phyloP scores from a whole-genome alignment of 345 rosid genomes.

The Gossypium sturtianum region DNA sequence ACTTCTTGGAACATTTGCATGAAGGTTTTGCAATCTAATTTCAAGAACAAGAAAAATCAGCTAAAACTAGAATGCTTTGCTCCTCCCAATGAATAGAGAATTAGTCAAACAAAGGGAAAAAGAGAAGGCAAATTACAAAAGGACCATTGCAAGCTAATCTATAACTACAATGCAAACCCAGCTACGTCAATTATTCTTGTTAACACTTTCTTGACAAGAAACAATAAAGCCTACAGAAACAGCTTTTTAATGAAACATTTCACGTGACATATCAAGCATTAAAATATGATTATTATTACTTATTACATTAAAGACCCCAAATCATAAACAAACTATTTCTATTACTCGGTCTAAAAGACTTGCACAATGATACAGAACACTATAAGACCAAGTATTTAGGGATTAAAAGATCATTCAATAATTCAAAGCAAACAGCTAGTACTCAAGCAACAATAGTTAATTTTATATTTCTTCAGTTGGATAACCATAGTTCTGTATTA shows the following conservation, averaged over 20 bases:
- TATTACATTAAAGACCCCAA: not conserved
- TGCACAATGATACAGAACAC: not conserved
- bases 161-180: not conserved
- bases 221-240: not conserved
- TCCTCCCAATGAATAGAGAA: not conserved
- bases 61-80: not conserved
- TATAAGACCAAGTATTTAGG: not conserved
- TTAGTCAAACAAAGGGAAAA: not conserved
- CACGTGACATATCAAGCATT: not conserved
- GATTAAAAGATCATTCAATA: not conserved
- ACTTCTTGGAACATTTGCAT: slow-evolving; percentile 76
- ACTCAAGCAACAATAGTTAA: not conserved
- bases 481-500: not conserved
- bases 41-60: not conserved
- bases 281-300: too few relatives aligned
- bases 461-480: not conserved
- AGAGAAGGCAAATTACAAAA: not conserved
- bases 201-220: not conserved
- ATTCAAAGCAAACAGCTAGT: not conserved
- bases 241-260: not conserved
- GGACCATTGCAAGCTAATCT: not conserved
- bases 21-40: slow-evolving; percentile 74
- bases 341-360: not conserved
- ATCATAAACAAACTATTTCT: not conserved
- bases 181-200: not conserved